Base-by-base conservation (phyloP, 2,329 filamentous ascomycete species). In the Malbranchea zuffiana region DNA sequence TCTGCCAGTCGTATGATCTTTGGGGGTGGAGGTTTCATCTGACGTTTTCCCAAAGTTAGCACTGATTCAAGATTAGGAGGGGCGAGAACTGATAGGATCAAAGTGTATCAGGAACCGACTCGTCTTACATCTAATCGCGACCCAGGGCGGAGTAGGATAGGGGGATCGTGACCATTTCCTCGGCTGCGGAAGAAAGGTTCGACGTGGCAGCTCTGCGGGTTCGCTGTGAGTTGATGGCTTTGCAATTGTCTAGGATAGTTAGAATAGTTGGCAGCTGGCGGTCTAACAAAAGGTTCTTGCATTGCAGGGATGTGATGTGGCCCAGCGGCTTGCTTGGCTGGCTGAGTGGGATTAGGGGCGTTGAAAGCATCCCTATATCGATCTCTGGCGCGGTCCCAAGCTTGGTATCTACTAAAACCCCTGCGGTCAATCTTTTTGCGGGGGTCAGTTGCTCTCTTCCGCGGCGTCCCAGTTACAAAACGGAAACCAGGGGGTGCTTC, bases 371-470 rank as follows among this genome's bases (percentile, higher is more conserved):
- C 54, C 35, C 56, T 58, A 45, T 62, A 63, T 34, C 57, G 52
- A 43, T 57, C 55, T 43, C 60, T 51, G 15, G 62, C 62, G 41
- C 61, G 60, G 39, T 66, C 60, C 63, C 63, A 67, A 30, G 62
- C 61, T 47, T 63, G 57, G 43, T 65, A 66, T 46, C 63, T 58
- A 48, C 56, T 65, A 37, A 63, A 66, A 21, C 62, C 62, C 37
- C 63, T 58, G 32, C 61, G 60, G 39, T 63, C 57, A 48, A 60
- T 47, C 33, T 53, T 55, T 21, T 52, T 49, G 32, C 57, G 57
- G 18, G 42, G 38, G 1, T 43, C 36, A 17, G 37, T 30, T 37
- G 47, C 46, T 41, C 49, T 5, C 26, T 27, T 42, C n/a, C 41
- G 35, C 8, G 56, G 50, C 7, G 44, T 36, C 11, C 50, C 50